phyloP scores from a whole-genome alignment of 345 rosid species.

The Brassica juncea region DNA sequence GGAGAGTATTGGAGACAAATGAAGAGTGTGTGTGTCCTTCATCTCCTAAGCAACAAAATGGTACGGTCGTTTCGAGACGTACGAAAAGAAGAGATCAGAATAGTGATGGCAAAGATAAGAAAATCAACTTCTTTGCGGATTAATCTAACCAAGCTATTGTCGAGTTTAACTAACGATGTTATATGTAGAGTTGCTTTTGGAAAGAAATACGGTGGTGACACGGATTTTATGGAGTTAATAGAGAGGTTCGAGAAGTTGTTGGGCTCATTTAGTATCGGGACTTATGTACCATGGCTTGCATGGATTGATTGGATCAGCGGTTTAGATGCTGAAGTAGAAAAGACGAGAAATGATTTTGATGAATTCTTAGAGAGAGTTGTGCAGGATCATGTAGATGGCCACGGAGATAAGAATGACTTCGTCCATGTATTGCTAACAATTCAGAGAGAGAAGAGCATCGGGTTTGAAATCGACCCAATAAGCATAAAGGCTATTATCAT shows the following conservation, averaged over 20 bases:
- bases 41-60: neutral
- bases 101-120: neutral
- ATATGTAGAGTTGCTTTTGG: neutral
- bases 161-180: neutral
- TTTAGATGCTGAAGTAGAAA: conserved; percentile 18
- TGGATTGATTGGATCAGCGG: conserved; percentile 49
- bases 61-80: neutral
- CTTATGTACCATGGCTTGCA: conserved; percentile 53
- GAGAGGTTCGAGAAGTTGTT: conserved; percentile 37
- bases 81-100: neutral
- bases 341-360: conserved; percentile 37
- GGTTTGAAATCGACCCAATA: neutral
- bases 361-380: conserved; percentile 38
- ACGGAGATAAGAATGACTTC: neutral
- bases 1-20: conserved; percentile 1
- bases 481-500: conserved; percentile 46
- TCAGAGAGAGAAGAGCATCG: neutral
- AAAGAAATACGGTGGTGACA: conserved; percentile 23
- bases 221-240: conserved; percentile 43
- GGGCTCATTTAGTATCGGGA: conserved; percentile 45
- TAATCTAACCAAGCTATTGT: conserved; percentile 47
- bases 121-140: conserved; percentile 24
- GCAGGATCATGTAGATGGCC: conserved; percentile 22
- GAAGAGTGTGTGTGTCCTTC: neutral
- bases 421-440: neutral